A percentile compares a stretch with the other conserved stretches of the same genome.
These are phyloP conservation scores for Kregervanrija fluxuum DNA, from an alignment of 805 yeast genomes.

Conservation along the genomic window DNA sequence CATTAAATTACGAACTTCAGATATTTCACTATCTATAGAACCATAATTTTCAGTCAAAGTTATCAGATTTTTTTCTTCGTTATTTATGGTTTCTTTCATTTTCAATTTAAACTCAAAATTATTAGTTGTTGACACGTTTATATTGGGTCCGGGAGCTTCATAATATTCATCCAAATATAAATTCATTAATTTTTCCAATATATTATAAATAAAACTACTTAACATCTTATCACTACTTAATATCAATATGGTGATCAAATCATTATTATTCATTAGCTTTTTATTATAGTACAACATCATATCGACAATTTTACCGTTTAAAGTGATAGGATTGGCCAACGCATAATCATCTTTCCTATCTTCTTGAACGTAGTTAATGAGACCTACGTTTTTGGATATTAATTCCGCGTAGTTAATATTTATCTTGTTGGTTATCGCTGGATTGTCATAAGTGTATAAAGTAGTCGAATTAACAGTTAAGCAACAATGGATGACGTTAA, in stretches of 20 bases:
- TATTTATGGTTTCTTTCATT: slow-evolving; percentile 49
- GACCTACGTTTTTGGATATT: slow-evolving; percentile 46
- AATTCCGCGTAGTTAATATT: slow-evolving; percentile 47
- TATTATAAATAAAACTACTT: slow-evolving; percentile 38
- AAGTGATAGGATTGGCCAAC: slow-evolving; percentile 15
- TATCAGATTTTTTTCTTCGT: slow-evolving; percentile 42
- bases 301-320: slow-evolving; percentile 16
- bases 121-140: slow-evolving; percentile 29
- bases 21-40: slow-evolving; percentile 43
- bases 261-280: slow-evolving; percentile 34
- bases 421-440: slow-evolving; percentile 32
- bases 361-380: slow-evolving; percentile 40
- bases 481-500: slow-evolving; percentile 21
- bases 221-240: slow-evolving; percentile 39
- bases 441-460: slow-evolving; percentile 49
- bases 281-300: slow-evolving; percentile 43
- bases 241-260: slow-evolving; percentile 44
- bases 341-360: slow-evolving; percentile 23
- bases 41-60: slow-evolving; percentile 30
- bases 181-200: slow-evolving; percentile 43
- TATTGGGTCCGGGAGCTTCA: slow-evolving; percentile 7
- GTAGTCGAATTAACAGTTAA: slow-evolving; percentile 46
- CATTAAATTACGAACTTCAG: slow-evolving; percentile 62
- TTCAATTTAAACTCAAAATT: slow-evolving; percentile 43
- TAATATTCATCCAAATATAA: slow-evolving; percentile 30